Evolutionary conservation across 176 grass and related monocot species (phyloP).

Genomic region (Oryza glaberrima): DNA sequence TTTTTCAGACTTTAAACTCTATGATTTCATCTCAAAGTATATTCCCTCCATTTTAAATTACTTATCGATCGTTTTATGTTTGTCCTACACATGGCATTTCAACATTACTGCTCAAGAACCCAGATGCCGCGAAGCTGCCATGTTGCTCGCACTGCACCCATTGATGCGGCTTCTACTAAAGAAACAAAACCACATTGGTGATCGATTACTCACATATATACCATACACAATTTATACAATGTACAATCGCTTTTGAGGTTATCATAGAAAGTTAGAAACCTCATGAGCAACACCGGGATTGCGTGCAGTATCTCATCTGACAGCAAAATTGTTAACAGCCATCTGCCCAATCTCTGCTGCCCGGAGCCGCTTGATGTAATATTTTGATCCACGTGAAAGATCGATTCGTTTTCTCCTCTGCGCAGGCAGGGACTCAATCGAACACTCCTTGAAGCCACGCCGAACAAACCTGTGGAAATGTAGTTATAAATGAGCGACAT

Average conservation of each 20-base stretch:
- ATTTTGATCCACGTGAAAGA: constrained; percentile 84
- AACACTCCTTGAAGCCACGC: constrained; percentile 87
- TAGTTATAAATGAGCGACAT: neutral
- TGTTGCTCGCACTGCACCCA: no score
- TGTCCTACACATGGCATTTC: no score
- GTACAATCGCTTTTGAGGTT: constrained; percentile 21
- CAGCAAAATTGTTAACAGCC: constrained; percentile 41
- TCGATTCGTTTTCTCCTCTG: constrained; percentile 72
- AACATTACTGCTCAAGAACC: no score
- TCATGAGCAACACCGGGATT: constrained; percentile 12
- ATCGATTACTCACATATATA: constrained; percentile 38
- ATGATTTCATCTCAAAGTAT: no score
- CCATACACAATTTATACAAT: constrained; percentile 29
- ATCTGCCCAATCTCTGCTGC: constrained; percentile 46
- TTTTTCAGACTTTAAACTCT: no score
- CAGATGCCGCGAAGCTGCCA: no score
- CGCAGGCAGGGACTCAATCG: constrained; percentile 69
- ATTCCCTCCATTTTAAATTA: no score
- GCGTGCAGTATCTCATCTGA: constrained; percentile 28
- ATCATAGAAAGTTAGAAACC: constrained; percentile 8
- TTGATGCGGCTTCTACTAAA: neutral
- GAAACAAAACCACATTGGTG: neutral
- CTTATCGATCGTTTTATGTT: no score
- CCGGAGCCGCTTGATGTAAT: constrained; percentile 77
- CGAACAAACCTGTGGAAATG: constrained; percentile 73